Evolutionary conservation across 2,329 filamentous ascomycete genomes (phyloP), one percentile per base, ranked within the genome.

Genomic region (Ophiostoma triangulosporum): DNA sequence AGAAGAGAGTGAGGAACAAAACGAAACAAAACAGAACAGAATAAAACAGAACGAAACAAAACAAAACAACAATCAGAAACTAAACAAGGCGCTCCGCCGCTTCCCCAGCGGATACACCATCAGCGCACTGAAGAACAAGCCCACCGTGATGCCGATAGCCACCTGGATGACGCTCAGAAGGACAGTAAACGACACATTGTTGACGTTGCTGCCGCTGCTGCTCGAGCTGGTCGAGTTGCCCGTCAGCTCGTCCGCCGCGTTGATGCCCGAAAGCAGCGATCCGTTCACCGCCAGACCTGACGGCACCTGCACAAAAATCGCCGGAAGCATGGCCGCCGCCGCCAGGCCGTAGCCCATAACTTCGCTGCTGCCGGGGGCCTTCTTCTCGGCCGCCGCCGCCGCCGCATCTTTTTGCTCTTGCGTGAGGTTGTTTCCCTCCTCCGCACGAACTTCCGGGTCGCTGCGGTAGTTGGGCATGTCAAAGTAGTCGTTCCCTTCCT

Each of bases 241-340:
- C 2, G 71, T 77, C 45, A 81, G 71, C 51, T 74, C 69, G 57
- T 83, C 71, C 0, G 80, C 80, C 6, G 71, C 74, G 4, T 70
- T 71, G 53, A 84, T 67, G 15, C 80, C 79, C 7, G 76, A 74
- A 5, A 83, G 65, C 17, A 83, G 66, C 14, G 77, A 80, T 1
- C 79, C 79, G 27, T 73, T 72, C 0, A 77, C 77, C 3, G 80
- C 80, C n/a, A 83, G 67, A 27, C 79, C 77, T 20, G 75, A 78
- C 0, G 80, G 80, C 26, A 83, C 80, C 58, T 81, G 79, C 2
- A 83, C 77, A 58, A 94, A 94, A 58, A 95, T 94, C 5, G 85
- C 89, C 0, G 89, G 89, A 9, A 95, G 70, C 74, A 95, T 87
- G 1, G 86, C 84, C 0, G 88, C 87, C 0, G 88, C 88, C 0